Evolutionary conservation across 768 basidiomycete species (phyloP).

Genomic region (Steccherinum ochraceum): DNA sequence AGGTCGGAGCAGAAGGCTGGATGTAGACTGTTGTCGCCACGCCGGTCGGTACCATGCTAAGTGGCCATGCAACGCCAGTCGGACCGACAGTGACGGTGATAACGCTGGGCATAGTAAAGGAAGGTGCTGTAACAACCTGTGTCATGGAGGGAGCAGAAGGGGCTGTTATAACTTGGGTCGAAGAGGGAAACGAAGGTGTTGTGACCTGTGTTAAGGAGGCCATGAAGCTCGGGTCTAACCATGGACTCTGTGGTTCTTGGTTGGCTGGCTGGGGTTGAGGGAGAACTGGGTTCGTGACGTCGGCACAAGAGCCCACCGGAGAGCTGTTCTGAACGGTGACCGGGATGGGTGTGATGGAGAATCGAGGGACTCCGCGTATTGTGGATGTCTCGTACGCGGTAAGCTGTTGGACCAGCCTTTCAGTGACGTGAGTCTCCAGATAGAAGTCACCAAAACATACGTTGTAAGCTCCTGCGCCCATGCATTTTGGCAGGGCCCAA

Average conservation of each 20-base stretch:
- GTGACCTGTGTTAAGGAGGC: too few relatives aligned
- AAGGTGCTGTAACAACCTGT: background rate
- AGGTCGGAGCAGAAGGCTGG: slow-evolving; percentile 1
- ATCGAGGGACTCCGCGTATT: slow-evolving; percentile 26
- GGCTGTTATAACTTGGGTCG: background rate
- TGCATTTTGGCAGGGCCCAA: slow-evolving; percentile 36
- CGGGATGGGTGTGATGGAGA: slow-evolving; percentile 35
- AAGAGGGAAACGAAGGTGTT: background rate
- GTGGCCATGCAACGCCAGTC: slow-evolving; percentile 10
- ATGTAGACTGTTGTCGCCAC: slow-evolving; percentile 15
- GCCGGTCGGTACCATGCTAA: slow-evolving; percentile 4
- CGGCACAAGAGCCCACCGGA: slow-evolving; percentile 22
- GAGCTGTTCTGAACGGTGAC: slow-evolving; percentile 27
- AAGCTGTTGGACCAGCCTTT: slow-evolving; percentile 28
- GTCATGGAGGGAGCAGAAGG: background rate
- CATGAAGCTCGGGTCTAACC: slow-evolving; percentile 4
- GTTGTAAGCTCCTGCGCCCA: slow-evolving; percentile 35
- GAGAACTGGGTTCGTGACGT: slow-evolving; percentile 16
- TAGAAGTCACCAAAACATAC: slow-evolving; percentile 22
- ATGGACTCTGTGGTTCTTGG: slow-evolving; percentile 27
- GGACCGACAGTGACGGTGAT: slow-evolving; percentile 11
- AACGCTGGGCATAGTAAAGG: background rate
- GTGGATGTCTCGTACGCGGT: slow-evolving; percentile 40
- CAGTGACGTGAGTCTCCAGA: slow-evolving; percentile 3
- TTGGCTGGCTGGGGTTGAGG: slow-evolving; percentile 28